Conservation (phyloP, 139 green algal species). For the Chlorella sorokiniana region DNA sequence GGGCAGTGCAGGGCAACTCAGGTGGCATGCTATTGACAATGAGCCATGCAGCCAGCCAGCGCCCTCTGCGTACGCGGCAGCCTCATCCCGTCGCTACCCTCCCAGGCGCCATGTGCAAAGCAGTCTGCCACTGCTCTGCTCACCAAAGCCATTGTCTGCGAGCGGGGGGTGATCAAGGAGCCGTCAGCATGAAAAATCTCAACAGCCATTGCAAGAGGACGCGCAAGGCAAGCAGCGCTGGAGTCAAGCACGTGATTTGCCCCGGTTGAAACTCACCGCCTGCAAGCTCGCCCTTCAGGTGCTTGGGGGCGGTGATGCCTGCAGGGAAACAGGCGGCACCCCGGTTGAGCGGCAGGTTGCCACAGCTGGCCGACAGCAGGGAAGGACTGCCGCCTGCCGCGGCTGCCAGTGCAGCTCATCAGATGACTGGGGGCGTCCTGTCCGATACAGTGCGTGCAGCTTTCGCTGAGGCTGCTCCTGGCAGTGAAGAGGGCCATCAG, state of each 20-base stretch:
- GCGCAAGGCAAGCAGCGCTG: neutral
- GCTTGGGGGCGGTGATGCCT: conserved; percentile 42
- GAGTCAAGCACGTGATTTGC: conserved; percentile 32
- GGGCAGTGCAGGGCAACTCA: neutral
- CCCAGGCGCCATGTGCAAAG: no score
- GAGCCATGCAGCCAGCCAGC: neutral
- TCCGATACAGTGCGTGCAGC: no score
- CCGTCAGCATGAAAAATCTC: neutral
- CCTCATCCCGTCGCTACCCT: neutral
- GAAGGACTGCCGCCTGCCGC: neutral
- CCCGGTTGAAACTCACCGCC: conserved; percentile 32
- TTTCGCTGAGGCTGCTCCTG: no score
- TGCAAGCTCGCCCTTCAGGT: conserved; percentile 63
- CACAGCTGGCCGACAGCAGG: neutral
- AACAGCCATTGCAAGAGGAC: no score
- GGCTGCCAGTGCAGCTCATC: neutral
- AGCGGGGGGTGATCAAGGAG: neutral
- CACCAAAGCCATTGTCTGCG: conserved; percentile 30
- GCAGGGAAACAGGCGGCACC: conserved; percentile 9
- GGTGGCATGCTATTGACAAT: neutral
- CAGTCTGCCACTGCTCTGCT: neutral
- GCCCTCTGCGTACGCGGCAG: no score
- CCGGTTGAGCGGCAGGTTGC: neutral
- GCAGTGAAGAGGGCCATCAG: no score
- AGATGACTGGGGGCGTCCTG: no score